phyloP scores from a whole-genome alignment of 257 asterid species.

The Anisodus tanguticus region DNA sequence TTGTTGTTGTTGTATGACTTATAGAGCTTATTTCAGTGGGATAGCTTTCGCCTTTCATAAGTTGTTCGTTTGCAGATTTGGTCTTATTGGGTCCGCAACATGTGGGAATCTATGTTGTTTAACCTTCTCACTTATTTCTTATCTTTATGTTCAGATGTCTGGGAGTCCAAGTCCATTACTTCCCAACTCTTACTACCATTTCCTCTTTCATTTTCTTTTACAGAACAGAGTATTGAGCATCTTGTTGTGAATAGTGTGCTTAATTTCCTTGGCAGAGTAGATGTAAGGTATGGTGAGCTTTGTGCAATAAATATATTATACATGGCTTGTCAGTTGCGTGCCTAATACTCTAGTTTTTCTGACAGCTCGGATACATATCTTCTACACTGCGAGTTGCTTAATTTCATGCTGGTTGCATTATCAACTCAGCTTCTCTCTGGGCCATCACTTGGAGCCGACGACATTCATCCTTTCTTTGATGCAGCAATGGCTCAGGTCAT shows the following conservation, averaged over 20 bases:
- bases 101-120: neutral
- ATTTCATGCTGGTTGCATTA: conserved; percentile 74
- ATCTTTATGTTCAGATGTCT: neutral
- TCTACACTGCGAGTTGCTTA: conserved; percentile 83
- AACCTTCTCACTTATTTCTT: neutral
- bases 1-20: neutral
- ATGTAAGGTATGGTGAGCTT: conserved; percentile 69
- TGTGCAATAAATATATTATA: conserved; percentile 25
- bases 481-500: conserved; percentile 86
- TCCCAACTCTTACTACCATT: conserved; percentile 30
- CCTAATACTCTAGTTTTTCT: conserved; percentile 31
- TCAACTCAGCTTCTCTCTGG: conserved; percentile 96
- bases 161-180: neutral
- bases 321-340: conserved; percentile 37
- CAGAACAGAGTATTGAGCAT: conserved; percentile 71
- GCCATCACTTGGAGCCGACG: conserved; percentile 89
- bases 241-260: conserved; percentile 72
- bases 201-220: conserved; percentile 32
- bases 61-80: neutral
- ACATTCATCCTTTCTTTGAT: conserved; percentile 85
- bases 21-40: neutral
- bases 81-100: neutral
- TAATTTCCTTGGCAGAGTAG: conserved; percentile 77
- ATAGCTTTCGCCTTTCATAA: conserved; percentile 9
- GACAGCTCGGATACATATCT: conserved; percentile 69